These are phyloP conservation scores for Chytriomyces hyalinus DNA, from an alignment of 192 early-diverging fungal species.

Conservation along the genomic window DNA sequence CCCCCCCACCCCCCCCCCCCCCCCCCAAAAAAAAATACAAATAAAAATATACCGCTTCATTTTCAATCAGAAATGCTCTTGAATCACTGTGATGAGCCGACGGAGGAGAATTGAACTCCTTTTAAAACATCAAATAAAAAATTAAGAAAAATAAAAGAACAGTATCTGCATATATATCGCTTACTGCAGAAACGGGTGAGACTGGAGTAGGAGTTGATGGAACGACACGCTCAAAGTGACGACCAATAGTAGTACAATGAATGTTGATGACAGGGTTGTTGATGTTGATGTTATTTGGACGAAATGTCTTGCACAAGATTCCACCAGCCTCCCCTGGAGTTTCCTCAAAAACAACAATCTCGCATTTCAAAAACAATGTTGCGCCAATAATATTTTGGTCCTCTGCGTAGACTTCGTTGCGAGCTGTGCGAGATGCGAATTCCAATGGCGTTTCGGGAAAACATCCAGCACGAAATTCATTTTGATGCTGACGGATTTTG, in stretches of 20 bases:
- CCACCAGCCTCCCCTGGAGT: not conserved
- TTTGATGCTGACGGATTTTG: not conserved
- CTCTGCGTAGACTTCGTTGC: not conserved
- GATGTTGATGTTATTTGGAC: not conserved
- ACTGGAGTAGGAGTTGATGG: not conserved
- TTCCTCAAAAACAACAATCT: slow-evolving; percentile 2
- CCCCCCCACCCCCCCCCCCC: no score
- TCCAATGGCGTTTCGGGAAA: not conserved
- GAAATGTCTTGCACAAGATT: not conserved
- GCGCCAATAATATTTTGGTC: slow-evolving; percentile 5
- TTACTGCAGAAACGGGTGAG: no score
- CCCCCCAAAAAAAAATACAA: no score
- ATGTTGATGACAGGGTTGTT: slow-evolving; percentile 5
- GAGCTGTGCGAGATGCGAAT: not conserved
- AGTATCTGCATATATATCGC: no score
- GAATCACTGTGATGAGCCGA: no score
- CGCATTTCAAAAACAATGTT: not conserved
- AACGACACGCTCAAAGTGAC: not conserved
- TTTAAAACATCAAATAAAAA: no score
- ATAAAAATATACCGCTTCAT: no score
- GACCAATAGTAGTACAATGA: not conserved
- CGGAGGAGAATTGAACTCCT: no score
- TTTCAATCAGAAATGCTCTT: no score
- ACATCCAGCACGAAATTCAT: slow-evolving; percentile 3
- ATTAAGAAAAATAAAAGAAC: no score